A percentile compares a stretch with the other conserved stretches of the same genome.
phyloP scores from a whole-genome alignment of 495 filamentous ascomycete genomes.

The Xylaria venustula region DNA sequence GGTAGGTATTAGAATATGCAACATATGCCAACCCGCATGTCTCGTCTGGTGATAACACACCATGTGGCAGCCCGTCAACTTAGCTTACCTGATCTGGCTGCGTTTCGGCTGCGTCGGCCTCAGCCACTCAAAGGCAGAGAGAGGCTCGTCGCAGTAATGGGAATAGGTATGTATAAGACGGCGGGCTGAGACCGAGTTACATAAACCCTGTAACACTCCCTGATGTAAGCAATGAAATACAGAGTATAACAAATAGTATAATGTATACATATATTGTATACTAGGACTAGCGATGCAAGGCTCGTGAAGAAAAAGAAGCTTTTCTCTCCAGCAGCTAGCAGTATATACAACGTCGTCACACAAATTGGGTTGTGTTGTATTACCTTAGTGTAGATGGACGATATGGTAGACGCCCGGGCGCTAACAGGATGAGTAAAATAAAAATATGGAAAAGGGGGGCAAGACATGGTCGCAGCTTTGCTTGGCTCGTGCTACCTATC shows the following conservation, averaged over 20 bases:
- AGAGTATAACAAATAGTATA: too few relatives aligned
- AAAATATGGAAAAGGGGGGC: neutral
- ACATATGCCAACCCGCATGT: too few relatives aligned
- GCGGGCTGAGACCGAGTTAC: too few relatives aligned
- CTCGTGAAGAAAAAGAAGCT: constrained; percentile 8
- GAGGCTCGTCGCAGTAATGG: too few relatives aligned
- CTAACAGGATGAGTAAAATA: constrained; percentile 7
- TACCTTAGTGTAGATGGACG: too few relatives aligned
- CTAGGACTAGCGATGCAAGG: neutral
- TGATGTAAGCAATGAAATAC: too few relatives aligned
- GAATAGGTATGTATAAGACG: too few relatives aligned
- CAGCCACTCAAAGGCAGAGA: neutral
- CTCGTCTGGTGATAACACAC: constrained; percentile 1
- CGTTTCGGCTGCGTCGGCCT: neutral
- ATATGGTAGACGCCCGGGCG: neutral
- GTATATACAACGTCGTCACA: too few relatives aligned
- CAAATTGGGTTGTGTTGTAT: neutral
- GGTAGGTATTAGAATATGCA: too few relatives aligned
- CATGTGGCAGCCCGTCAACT: neutral
- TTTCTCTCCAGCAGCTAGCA: neutral
- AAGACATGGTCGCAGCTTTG: too few relatives aligned
- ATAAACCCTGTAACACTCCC: too few relatives aligned
- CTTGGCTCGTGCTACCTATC: constrained; percentile 1
- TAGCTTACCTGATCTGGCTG: neutral
- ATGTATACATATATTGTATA: too few relatives aligned